These are phyloP conservation scores for Stachybotrys echinatus DNA, from an alignment of 2,329 filamentous ascomycete genomes.

Conservation along the genomic window DNA sequence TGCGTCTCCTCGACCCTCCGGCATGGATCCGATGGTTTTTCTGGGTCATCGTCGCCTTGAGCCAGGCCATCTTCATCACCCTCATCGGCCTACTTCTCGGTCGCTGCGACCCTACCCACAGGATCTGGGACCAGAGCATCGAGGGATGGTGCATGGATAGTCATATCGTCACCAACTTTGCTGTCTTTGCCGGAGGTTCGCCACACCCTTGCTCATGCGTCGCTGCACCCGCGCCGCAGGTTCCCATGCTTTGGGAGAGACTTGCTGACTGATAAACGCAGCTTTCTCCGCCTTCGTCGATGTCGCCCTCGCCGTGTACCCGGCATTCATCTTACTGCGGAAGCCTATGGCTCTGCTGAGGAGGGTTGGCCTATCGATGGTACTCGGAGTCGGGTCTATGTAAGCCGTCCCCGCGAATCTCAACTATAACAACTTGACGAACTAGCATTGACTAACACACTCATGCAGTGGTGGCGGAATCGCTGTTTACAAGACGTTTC, in stretches of 20 bases:
- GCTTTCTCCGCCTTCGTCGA: constrained; percentile 17
- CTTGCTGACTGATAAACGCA: constrained; percentile 1
- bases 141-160: constrained; percentile 10
- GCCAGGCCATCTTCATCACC: constrained; percentile 9
- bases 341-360: constrained; percentile 16
- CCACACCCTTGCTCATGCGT: too few species aligned
- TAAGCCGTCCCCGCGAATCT: constrained; percentile 7
- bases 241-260: too few species aligned
- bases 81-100: constrained; percentile 14
- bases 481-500: constrained; percentile 1
- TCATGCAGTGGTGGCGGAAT: background rate
- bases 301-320: constrained; percentile 18
- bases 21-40: constrained; percentile 12
- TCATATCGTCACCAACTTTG: constrained; percentile 11
- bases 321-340: constrained; percentile 12
- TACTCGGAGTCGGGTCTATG: constrained; percentile 19
- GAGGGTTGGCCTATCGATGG: constrained; percentile 15
- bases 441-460: background rate
- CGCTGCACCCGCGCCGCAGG: too few species aligned
- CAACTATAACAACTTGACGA: background rate
- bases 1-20: constrained; percentile 17
- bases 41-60: constrained; percentile 13
- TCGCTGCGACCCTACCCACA: constrained; percentile 16
- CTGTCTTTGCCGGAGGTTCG: constrained; percentile 10
- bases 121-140: constrained; percentile 16